Percentiles rank a stretch among this genome's conserved stretches.
phyloP scores from a whole-genome alignment of 2,329 filamentous ascomycete species.

The Malbranchea zuffiana region DNA sequence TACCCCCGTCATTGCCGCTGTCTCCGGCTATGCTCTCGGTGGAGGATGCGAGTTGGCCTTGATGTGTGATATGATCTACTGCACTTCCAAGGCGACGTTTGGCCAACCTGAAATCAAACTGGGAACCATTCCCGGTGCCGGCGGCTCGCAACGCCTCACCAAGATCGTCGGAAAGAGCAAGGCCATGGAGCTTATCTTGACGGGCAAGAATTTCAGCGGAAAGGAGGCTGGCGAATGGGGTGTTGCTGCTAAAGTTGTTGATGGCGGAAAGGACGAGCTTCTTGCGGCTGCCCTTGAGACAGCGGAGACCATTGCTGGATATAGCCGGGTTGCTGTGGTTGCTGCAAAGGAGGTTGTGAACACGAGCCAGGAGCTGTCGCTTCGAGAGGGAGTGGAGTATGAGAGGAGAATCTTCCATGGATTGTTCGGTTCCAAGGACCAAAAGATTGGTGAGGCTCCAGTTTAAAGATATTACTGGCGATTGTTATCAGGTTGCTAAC shows the following conservation, averaged over 20 bases:
- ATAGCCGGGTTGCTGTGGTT: conserved; percentile 76
- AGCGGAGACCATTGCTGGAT: conserved; percentile 78
- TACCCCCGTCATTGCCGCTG: conserved; percentile 87
- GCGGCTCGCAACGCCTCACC: conserved; percentile 80
- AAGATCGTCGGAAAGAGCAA: conserved; percentile 70
- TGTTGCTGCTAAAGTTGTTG: conserved; percentile 71
- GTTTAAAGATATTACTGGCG: too few relatives aligned
- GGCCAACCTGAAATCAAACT: conserved; percentile 97
- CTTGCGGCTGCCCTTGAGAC: conserved; percentile 71
- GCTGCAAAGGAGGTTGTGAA: conserved; percentile 97
- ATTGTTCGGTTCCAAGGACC: conserved; percentile 86
- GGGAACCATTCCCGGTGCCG: conserved; percentile 82
- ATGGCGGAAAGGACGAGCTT: conserved; percentile 62
- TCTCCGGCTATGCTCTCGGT: conserved; percentile 87
- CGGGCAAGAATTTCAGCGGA: conserved; percentile 72
- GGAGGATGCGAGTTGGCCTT: conserved; percentile 94
- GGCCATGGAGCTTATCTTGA: conserved; percentile 86
- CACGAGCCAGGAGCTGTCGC: conserved; percentile 84
- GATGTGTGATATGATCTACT: conserved; percentile 96
- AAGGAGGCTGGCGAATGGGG: conserved; percentile 83
- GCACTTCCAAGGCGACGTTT: conserved; percentile 73
- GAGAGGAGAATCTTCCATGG: conserved; percentile 89
- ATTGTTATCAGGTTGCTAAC: neutral
- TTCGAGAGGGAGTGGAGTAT: conserved; percentile 87
- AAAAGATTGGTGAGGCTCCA: conserved; percentile 87